phyloP scores from a whole-genome alignment of 257 asterid genomes.

The Solanum paucissectum region DNA sequence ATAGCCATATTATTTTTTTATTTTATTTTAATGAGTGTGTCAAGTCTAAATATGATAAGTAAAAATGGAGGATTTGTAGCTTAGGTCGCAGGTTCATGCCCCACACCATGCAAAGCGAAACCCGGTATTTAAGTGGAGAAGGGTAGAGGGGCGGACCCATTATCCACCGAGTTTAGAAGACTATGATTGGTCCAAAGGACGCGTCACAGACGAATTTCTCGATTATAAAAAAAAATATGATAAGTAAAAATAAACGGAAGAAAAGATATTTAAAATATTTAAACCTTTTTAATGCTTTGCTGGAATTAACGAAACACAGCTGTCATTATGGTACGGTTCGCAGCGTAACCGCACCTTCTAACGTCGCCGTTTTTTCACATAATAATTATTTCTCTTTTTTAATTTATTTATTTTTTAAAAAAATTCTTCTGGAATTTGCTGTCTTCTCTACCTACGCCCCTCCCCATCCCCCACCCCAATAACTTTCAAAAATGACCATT shows the following conservation, averaged over 20 bases:
- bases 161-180: too few species aligned
- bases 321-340: slow-evolving; percentile 40
- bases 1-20: neutral
- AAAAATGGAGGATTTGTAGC: too few species aligned
- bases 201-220: too few species aligned
- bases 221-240: neutral
- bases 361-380: slow-evolving; percentile 37
- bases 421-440: neutral
- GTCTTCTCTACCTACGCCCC: slow-evolving; percentile 4
- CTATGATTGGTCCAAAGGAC: too few species aligned
- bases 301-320: slow-evolving; percentile 61
- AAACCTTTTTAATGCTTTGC: slow-evolving; percentile 35
- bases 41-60: too few species aligned
- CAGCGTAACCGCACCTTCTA: slow-evolving; percentile 22
- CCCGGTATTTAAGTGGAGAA: too few species aligned
- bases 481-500: slow-evolving; percentile 10
- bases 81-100: too few species aligned
- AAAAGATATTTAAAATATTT: neutral
- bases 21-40: neutral
- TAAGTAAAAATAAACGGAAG: neutral
- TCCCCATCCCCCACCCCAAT: neutral
- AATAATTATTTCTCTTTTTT: neutral
- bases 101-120: too few species aligned
- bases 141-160: too few species aligned
- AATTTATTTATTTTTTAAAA: neutral